Evolutionary conservation across 2,329 filamentous ascomycete genomes (phyloP).

Genomic region (Cladosporium sp.): DNA sequence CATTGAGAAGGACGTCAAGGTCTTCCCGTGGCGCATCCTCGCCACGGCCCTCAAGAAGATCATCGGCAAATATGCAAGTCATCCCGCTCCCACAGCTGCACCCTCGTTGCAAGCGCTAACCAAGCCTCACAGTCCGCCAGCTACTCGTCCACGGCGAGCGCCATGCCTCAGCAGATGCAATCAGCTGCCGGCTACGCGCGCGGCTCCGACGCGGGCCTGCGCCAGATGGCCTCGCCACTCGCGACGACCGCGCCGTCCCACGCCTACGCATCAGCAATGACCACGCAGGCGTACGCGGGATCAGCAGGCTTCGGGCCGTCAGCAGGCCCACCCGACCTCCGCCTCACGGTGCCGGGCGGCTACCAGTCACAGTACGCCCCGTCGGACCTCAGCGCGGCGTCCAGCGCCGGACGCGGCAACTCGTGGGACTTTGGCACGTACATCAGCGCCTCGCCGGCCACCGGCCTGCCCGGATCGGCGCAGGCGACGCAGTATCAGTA

Average conservation of each 20-base stretch:
- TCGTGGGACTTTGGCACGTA: conserved; percentile 27
- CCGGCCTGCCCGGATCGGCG: conserved; percentile 25
- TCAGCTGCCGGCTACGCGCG: conserved; percentile 27
- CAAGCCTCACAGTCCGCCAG: conserved; percentile 52
- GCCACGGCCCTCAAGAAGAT: conserved; percentile 90
- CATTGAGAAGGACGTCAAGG: conserved; percentile 98
- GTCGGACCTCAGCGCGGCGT: conserved; percentile 23
- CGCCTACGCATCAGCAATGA: conserved; percentile 24
- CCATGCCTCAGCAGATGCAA: conserved; percentile 30
- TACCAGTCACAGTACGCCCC: conserved; percentile 26
- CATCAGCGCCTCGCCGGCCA: conserved; percentile 23
- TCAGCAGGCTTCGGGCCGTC: conserved; percentile 29
- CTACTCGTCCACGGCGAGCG: conserved; percentile 59
- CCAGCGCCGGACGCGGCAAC: conserved; percentile 16
- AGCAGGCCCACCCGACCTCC: conserved; percentile 35
- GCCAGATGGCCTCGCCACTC: conserved; percentile 24
- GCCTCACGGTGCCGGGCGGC: conserved; percentile 27
- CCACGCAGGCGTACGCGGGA: conserved; percentile 25
- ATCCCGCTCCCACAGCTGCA: conserved; percentile 24
- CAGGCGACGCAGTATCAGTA: conserved; percentile 22
- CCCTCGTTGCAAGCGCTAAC: conserved; percentile 27
- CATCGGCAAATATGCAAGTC: conserved; percentile 84
- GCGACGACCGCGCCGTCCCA: conserved; percentile 29
- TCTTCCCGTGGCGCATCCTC: conserved; percentile 93
- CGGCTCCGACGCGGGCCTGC: conserved; percentile 41